phyloP scores from a whole-genome alignment of 805 yeast genomes.

The Candida arabinofermentans region DNA sequence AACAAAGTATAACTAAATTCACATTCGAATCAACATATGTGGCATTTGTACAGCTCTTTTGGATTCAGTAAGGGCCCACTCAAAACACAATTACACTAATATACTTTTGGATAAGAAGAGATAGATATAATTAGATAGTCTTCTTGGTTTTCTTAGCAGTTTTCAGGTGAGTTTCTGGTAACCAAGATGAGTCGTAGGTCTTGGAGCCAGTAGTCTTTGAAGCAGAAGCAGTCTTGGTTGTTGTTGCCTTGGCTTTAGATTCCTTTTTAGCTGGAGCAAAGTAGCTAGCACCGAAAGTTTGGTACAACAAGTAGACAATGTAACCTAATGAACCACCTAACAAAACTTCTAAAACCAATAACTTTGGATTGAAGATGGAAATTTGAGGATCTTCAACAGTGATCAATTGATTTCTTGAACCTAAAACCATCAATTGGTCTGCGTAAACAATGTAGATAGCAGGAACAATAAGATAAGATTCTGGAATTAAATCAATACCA shows the following conservation, averaged over 20 bases:
- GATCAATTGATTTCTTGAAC: conserved; percentile 55
- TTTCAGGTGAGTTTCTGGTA: conserved; percentile 51
- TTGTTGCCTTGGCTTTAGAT: conserved; percentile 25
- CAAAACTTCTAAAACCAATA: conserved; percentile 57
- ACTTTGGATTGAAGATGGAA: conserved; percentile 69
- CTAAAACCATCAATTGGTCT: conserved; percentile 48
- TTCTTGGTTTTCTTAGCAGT: conserved; percentile 30
- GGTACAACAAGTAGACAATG: conserved; percentile 45
- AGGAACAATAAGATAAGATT: conserved; percentile 57
- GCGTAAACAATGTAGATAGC: conserved; percentile 48
- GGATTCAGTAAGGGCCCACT: too few relatives aligned
- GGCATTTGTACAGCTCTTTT: too few relatives aligned
- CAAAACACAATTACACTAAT: too few relatives aligned
- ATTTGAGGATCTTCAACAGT: conserved; percentile 60
- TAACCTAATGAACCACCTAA: conserved; percentile 46
- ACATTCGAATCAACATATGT: too few relatives aligned
- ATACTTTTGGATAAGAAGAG: not conserved
- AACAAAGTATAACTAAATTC: too few relatives aligned
- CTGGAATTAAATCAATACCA: conserved; percentile 54
- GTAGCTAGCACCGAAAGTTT: conserved; percentile 43
- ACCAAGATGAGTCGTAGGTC: conserved; percentile 46
- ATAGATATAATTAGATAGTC: conserved; percentile 16
- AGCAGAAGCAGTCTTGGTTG: conserved; percentile 13
- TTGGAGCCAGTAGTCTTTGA: conserved; percentile 25
- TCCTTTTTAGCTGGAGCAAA: conserved; percentile 36